These are phyloP conservation scores for Porcisia hertigi DNA, from an alignment of 208 protist species.

Conservation along the genomic window DNA sequence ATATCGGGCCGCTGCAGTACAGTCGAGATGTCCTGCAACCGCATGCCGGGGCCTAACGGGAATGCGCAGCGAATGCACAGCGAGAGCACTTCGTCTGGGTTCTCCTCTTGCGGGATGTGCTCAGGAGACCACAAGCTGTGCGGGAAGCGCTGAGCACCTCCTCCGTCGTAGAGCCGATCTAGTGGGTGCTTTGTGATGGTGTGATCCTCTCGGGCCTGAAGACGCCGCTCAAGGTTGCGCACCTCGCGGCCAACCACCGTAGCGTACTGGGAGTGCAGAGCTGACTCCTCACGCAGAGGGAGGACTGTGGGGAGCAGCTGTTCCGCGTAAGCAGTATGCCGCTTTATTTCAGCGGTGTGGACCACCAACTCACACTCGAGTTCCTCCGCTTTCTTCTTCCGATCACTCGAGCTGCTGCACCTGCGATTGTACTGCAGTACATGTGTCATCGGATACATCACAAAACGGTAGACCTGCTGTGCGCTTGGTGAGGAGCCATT, in stretches of 20 bases:
- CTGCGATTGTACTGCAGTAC: slow-evolving; percentile 45
- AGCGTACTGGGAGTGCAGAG: slow-evolving; percentile 43
- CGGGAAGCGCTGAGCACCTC: slow-evolving; percentile 84
- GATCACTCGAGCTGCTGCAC: slow-evolving; percentile 17
- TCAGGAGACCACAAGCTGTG: slow-evolving; percentile 65
- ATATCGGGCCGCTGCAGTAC: slow-evolving; percentile 67
- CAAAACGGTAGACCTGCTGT: slow-evolving; percentile 49
- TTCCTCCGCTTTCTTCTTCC: slow-evolving; percentile 17
- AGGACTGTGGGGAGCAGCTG: slow-evolving; percentile 57
- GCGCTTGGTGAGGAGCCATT: slow-evolving; percentile 29
- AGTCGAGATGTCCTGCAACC: slow-evolving; percentile 48
- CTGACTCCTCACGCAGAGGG: slow-evolving; percentile 72
- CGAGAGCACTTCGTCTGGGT: slow-evolving; percentile 55
- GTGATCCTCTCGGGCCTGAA: slow-evolving; percentile 41
- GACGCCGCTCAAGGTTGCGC: slow-evolving; percentile 56
- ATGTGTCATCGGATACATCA: slow-evolving; percentile 63
- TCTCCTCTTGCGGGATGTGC: slow-evolving; percentile 76
- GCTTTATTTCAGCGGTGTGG: slow-evolving; percentile 28
- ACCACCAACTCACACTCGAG: slow-evolving; percentile 53
- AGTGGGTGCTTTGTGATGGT: slow-evolving; percentile 67
- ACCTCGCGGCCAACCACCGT: slow-evolving; percentile 66
- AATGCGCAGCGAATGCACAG: slow-evolving; percentile 76
- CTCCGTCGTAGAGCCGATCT: slow-evolving; percentile 81
- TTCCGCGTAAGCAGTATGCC: slow-evolving; percentile 39
- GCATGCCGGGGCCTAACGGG: slow-evolving; percentile 45